Evolutionary conservation across 306 rosid genomes (phyloP).

Genomic region (Lotus japonicus): DNA sequence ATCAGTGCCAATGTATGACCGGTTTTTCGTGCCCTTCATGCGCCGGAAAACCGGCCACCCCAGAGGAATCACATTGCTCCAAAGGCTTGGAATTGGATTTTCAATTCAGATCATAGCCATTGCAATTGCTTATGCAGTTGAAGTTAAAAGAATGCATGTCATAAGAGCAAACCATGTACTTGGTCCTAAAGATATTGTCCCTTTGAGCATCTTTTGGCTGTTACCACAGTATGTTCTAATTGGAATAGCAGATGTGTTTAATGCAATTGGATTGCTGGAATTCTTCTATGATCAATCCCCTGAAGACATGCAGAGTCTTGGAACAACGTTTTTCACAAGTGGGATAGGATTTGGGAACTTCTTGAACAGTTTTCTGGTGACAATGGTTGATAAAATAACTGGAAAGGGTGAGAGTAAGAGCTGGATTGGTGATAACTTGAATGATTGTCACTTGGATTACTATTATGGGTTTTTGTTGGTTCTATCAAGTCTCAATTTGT

Average conservation of each 20-base stretch:
- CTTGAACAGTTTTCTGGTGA: constrained; percentile 69
- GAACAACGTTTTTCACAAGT: constrained; percentile 69
- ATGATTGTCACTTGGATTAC: constrained; percentile 77
- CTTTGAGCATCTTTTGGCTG: constrained; percentile 65
- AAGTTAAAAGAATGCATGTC: constrained; percentile 55
- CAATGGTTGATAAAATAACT: constrained; percentile 58
- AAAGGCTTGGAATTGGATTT: constrained; percentile 82
- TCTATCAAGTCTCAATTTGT: constrained; percentile 26
- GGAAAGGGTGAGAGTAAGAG: constrained; percentile 46
- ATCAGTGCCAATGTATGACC: constrained; percentile 71
- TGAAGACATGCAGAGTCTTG: constrained; percentile 78
- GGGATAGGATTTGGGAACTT: constrained; percentile 78
- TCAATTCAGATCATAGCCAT: constrained; percentile 56
- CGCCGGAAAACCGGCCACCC: constrained; percentile 58
- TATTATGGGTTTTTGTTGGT: constrained; percentile 69
- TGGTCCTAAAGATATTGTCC: constrained; percentile 46
- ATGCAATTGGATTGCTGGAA: constrained; percentile 75
- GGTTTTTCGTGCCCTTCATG: constrained; percentile 60
- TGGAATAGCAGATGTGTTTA: constrained; percentile 76
- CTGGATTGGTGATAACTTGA: constrained; percentile 81
- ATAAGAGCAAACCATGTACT: constrained; percentile 35
- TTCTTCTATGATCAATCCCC: constrained; percentile 96
- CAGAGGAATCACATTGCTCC: constrained; percentile 82
- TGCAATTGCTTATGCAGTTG: constrained; percentile 57
- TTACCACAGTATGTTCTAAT: constrained; percentile 79